Base-by-base conservation (phyloP, 148 eudicot genomes). In the Persicaria maculosa region DNA sequence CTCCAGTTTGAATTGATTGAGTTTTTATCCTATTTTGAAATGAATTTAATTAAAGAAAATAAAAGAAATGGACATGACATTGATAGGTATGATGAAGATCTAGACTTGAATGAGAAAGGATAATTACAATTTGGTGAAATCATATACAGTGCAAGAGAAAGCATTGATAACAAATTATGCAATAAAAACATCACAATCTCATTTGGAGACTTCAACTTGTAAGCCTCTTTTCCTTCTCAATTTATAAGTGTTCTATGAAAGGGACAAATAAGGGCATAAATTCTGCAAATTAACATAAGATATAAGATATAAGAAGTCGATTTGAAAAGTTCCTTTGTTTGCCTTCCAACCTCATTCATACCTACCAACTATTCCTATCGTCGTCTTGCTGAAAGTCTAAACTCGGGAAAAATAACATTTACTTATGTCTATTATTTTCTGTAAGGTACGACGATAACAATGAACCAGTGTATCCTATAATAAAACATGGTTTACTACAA, bases 241-340 rank as follows among this genome's bases (percentile, higher is more conserved):
- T 19, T 20, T 31, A 64, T 64, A 0, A 64, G 5, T 11, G 9
- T 65, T 46, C 46, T 15, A 40, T 43, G 46, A 65, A 65, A 65
- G 70, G 70, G 70, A 65, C 70, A 65, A 36, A 65, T 65, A 43
- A 65, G 70, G 4, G 44, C 70, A 65, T 45, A 65, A 46, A 12
- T 36, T 65, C 36, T 40, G 70, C 17, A 22, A 22, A 22, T 22
- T 12, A 40, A 59, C 67, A 59, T 59, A 11, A 59, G 22, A 59
- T 59, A 59, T 40, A 65, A 14, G 5, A 43, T 59, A 59, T 40
- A 65, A 14, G 5, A 43, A 17, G 43, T 65, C 70, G 36, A 62
- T 62, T 62, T 17, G 16, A 65, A 46, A 65, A 40, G 70, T 36
- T 65, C 46, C 47, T 65, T 46, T 65, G 70, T 40, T 65, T 65